phyloP scores from a whole-genome alignment of 305 asterid species.

The Solanum hybrid region DNA sequence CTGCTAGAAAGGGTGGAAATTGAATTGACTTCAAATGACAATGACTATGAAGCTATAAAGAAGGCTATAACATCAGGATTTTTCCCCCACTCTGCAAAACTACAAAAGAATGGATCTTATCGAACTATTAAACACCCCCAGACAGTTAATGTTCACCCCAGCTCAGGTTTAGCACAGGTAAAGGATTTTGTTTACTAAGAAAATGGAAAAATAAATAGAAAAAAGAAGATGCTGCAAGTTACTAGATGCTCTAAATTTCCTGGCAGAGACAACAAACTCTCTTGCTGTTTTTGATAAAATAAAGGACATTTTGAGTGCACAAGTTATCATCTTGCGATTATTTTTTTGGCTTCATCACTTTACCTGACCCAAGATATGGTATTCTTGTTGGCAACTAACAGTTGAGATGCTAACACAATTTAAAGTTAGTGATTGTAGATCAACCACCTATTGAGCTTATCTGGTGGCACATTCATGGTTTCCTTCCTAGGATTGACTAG shows the following conservation, averaged over 20 bases:
- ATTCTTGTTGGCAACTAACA: not conserved
- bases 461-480: not conserved
- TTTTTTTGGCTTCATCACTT: not conserved
- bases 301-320: not conserved
- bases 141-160: conserved; percentile 83
- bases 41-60: conserved; percentile 64
- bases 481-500: not conserved
- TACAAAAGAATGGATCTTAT: conserved; percentile 77
- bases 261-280: not conserved
- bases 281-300: not conserved
- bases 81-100: conserved; percentile 72
- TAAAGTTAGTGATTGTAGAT: not conserved
- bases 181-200: not conserved
- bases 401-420: not conserved
- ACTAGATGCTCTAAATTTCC: not conserved
- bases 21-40: conserved; percentile 47
- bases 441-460: not conserved
- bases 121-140: conserved; percentile 75
- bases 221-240: not conserved
- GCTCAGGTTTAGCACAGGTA: conserved; percentile 70
- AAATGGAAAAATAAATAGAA: not conserved
- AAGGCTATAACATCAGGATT: conserved; percentile 74
- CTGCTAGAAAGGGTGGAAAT: conserved; percentile 87
- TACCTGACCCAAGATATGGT: not conserved
- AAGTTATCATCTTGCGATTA: not conserved